Percentiles rank a stretch among this genome's conserved stretches.
Conservation (phyloP, 208 protist genomes). For the Wallacemonas collosoma region DNA sequence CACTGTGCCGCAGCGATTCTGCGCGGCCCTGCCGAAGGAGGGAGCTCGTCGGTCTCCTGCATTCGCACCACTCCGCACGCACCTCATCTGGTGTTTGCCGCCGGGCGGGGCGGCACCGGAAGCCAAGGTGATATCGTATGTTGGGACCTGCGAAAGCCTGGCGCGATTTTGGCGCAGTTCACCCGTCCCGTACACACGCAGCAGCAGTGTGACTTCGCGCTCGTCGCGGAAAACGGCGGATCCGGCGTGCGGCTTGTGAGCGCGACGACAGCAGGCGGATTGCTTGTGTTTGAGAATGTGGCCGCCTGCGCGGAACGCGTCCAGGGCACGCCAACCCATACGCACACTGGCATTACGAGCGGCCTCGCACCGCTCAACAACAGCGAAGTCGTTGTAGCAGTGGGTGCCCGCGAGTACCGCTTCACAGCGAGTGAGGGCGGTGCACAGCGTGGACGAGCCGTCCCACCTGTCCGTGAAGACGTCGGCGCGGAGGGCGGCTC, state of each 20-base stretch:
- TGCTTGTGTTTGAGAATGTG: conserved; percentile 36
- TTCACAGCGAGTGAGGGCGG: not conserved
- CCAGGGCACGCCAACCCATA: not conserved
- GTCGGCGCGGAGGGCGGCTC: too few relatives aligned
- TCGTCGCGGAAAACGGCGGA: conserved; percentile 21
- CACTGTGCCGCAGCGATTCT: conserved; percentile 50
- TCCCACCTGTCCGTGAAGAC: too few relatives aligned
- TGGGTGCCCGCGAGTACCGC: conserved; percentile 25
- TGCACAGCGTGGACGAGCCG: not conserved
- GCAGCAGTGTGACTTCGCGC: conserved; percentile 51
- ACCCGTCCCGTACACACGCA: conserved; percentile 37
- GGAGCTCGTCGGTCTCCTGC: conserved; percentile 28
- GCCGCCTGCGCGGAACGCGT: not conserved
- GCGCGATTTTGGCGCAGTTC: conserved; percentile 30
- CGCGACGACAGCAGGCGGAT: conserved; percentile 40
- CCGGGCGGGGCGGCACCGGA: conserved; percentile 20
- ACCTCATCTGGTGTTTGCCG: conserved; percentile 40
- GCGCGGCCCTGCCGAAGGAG: conserved; percentile 22
- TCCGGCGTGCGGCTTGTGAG: conserved; percentile 36
- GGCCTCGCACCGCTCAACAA: conserved; percentile 29
- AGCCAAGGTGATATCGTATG: conserved; percentile 55
- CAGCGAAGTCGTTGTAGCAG: conserved; percentile 22
- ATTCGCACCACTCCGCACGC: conserved; percentile 12
- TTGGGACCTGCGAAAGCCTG: conserved; percentile 66
- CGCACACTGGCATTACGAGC: conserved; percentile 29